These are phyloP conservation scores for Euryodendron excelsum DNA, from an alignment of 148 eudicot species.

Conservation along the genomic window DNA sequence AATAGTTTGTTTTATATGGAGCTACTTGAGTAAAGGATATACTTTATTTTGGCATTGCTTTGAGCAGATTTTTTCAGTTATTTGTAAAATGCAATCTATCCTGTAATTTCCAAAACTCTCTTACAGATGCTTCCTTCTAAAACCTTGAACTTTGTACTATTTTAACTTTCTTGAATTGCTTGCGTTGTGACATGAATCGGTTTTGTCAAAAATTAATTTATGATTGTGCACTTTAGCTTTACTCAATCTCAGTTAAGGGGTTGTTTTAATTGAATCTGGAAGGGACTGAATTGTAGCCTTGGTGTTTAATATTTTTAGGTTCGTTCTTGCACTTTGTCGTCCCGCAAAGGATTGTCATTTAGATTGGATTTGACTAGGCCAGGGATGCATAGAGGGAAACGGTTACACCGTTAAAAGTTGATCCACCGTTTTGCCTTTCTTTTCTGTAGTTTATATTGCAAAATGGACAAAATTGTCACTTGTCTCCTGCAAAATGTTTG, in stretches of 20 bases:
- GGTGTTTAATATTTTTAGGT: neutral
- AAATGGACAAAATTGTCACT: neutral
- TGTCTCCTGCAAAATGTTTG: neutral
- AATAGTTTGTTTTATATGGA: neutral
- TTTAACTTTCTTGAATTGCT: neutral
- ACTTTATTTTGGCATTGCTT: neutral
- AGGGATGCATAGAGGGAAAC: neutral
- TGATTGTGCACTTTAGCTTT: neutral
- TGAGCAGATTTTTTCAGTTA: neutral
- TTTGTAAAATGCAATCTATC: neutral
- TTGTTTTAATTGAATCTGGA: neutral
- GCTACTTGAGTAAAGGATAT: neutral
- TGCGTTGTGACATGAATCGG: neutral
- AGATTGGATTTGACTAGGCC: neutral
- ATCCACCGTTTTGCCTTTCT: neutral
- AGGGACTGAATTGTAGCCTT: neutral
- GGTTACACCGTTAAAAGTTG: neutral
- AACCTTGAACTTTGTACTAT: too few relatives aligned
- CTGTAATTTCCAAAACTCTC: neutral
- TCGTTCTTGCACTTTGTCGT: neutral
- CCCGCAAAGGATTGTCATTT: too few relatives aligned
- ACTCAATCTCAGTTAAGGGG: neutral
- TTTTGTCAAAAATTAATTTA: neutral
- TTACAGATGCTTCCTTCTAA: too few relatives aligned
- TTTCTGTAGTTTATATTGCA: neutral